phyloP scores from a whole-genome alignment of 2,329 filamentous ascomycete species.

The Alternaria sp. region DNA sequence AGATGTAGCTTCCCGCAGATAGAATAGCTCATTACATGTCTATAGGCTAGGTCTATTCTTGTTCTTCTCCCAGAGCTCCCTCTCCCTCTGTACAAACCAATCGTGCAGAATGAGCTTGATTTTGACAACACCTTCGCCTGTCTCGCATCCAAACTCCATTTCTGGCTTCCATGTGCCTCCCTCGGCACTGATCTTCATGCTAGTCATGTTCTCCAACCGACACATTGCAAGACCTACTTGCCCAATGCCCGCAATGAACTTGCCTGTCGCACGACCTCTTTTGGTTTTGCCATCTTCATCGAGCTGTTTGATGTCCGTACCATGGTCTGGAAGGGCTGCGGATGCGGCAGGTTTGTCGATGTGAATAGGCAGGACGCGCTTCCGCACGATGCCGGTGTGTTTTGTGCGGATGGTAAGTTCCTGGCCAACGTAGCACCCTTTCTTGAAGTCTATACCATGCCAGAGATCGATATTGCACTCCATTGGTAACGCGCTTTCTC shows the following conservation, averaged over 20 bases:
- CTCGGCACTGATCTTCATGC: constrained; percentile 73
- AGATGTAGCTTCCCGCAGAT: neutral
- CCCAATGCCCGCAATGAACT: constrained; percentile 78
- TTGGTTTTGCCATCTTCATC: constrained; percentile 49
- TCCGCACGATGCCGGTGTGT: constrained; percentile 91
- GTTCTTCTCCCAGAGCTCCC: constrained; percentile 38
- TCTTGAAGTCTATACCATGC: constrained; percentile 86
- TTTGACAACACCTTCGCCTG: constrained; percentile 33
- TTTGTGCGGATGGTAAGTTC: constrained; percentile 95
- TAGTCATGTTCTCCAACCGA: constrained; percentile 88
- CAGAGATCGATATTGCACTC: constrained; percentile 90
- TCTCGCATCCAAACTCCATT: constrained; percentile 55
- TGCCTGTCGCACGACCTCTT: constrained; percentile 74
- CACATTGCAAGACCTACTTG: constrained; percentile 89
- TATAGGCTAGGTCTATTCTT: constrained; percentile 29
- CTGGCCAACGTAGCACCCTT: constrained; percentile 96
- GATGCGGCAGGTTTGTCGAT: constrained; percentile 60
- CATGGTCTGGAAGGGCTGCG: constrained; percentile 47
- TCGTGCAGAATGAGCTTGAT: constrained; percentile 74
- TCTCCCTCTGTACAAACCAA: constrained; percentile 65
- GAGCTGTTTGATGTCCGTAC: constrained; percentile 61
- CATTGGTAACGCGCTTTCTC: constrained; percentile 76
- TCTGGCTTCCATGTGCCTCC: constrained; percentile 64
- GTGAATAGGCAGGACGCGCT: constrained; percentile 82
- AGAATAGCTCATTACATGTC: neutral